Base-by-base conservation (phyloP, 306 rosid genomes). In the Malus asiatica region DNA sequence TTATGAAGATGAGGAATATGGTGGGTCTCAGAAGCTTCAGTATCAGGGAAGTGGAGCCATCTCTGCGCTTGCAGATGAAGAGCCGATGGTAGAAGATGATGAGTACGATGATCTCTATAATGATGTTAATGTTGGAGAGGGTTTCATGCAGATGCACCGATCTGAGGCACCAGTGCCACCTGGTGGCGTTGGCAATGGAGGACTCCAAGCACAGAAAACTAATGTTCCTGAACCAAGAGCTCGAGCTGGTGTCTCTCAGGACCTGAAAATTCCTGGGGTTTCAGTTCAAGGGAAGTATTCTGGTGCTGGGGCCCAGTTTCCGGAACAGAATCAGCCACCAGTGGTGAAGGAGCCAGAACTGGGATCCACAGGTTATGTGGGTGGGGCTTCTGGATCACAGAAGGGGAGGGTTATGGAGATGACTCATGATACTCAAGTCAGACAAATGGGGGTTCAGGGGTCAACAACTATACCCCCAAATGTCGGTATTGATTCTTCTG, bases 81-180 rank as follows among this genome's bases (percentile, higher is more conserved):
- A 83, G 38, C 68, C 63, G 23, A 80, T 80, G 75, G 84, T 66
- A 15, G 89, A 86, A 71, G 89, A 86, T 51, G 89, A 86, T 51
- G 89, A 86, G 19, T 86, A 74, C 14, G 89, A 86, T 4, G 87
- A 86, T 80, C 87, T 86, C 25, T 86, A 86, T 76, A 83, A 86
- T 71, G 89, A 86, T 74, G 89, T 86, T 53, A 86, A 86, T 80
- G 84, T 86, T 59, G 87, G 89, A 44, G 89, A 86, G 70, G 83
- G 86, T 70, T 83, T 86, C 70, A 62, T 80, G 33, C 89, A 86
- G 83, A 45, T 78, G 77, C 88, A 85, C 14, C 79, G 62, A 45
- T 72, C 84, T 8, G 83, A 85, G 79, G 64, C 77, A 55, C 68
- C 83, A 57, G 63, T n/a, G 6, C 79, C 79, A 29, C 76, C 81